Base-by-base conservation (phyloP, 2,329 filamentous ascomycete species). In the Paecilomyces fulvus region DNA sequence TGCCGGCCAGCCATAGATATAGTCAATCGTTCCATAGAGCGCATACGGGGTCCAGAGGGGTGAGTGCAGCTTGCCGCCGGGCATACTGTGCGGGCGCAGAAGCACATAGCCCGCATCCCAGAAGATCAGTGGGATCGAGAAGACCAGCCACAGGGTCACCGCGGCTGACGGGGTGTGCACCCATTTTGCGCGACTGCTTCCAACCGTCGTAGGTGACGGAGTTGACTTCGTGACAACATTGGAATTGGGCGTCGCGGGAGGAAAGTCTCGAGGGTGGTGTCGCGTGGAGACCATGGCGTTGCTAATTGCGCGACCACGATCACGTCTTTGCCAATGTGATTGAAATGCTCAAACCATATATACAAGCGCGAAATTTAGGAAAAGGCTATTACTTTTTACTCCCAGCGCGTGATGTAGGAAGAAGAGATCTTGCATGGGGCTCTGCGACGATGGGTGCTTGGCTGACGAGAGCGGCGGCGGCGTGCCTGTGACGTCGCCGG, bases 81-180 rank as follows among this genome's bases (percentile, higher is more conserved):
- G 83, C 88, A 96, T 94, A 56, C 85, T 88, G 71, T 86, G 83
- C 30, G 91, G 91, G 20, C 91, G 88, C 55, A 89, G 76, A 51
- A 95, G 77, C 43, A 95, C 84, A 75, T 95, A 96, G 57, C 78
- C 77, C 30, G 82, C 83, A 75, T 96, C 91, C 91, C 91, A 95
- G 53, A 83, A 67, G 52, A 95, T 89, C 58, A 95, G 80, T 1
- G 89, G 89, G 14, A 94, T 75, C 20, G 88, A 91, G 59, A 92
- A 61, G 57, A 80, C 73, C 25, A 95, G 79, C 90, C 90, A 95
- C 60, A 84, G 62, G 49, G 90, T 79, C 21, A 83, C 77, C 11
- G 84, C 67, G 53, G 79, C 79, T 11, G 81, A 81, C 2, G 83
- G 82, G 0, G 80, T 83, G 66, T 88, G 85, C 10, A 79, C 75